Conservation (phyloP, 345 rosid genomes). For the Eutrema japonicum region DNA sequence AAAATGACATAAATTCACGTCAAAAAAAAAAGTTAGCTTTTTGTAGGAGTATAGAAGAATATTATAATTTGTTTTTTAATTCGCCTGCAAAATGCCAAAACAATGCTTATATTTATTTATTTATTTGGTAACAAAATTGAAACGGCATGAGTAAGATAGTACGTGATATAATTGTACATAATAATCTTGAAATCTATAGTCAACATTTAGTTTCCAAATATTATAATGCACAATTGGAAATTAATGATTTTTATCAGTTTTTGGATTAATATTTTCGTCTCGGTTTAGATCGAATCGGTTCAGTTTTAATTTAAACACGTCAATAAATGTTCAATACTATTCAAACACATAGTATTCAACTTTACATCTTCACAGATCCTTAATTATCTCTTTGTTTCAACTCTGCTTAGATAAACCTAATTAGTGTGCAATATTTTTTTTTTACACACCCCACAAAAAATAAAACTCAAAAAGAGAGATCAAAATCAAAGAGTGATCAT, state of each 20-base stretch:
- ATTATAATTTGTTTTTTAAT: too few relatives aligned
- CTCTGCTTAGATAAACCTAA: background rate
- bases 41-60: too few relatives aligned
- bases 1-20: background rate
- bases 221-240: background rate
- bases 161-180: too few relatives aligned
- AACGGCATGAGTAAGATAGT: too few relatives aligned
- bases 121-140: too few relatives aligned
- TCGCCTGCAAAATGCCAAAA: too few relatives aligned
- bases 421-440: background rate
- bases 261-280: background rate
- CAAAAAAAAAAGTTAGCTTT: too few relatives aligned
- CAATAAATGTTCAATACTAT: background rate
- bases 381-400: background rate
- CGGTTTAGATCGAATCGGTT: background rate
- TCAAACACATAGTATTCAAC: constrained; percentile 4
- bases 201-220: constrained; percentile 15
- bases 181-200: background rate
- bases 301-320: background rate
- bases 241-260: background rate
- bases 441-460: background rate
- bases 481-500: constrained; percentile 33
- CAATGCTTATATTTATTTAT: too few relatives aligned
- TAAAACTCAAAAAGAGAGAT: background rate
- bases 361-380: background rate